Evolutionary conservation across 2,329 filamentous ascomycete genomes (phyloP), one percentile per base, ranked within the genome.

Genomic region (Stagonosporopsis vannaccii): DNA sequence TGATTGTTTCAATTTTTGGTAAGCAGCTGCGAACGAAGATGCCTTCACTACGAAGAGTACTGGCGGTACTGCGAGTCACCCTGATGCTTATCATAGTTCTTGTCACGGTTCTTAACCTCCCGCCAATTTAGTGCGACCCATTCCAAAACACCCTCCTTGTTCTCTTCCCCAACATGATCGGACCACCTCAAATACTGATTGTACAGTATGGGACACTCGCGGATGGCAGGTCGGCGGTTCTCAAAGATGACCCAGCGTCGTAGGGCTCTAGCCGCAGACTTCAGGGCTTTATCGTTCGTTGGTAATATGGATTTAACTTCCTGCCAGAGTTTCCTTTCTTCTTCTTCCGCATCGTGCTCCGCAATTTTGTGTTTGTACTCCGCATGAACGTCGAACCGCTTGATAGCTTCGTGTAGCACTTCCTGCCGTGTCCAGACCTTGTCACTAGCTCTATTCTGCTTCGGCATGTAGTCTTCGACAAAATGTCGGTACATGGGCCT

Each of bases 401-500:
- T 68, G 25, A 90, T 81, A 0, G 84, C 87, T 45, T 85, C 80
- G 0, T 80, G 65, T 0, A 82, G 80, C 1, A 89, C 77, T 4
- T 78, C 48, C 6, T 81, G 74, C 20, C 87, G 64, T 5, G 63
- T 70, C 56, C 63, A 66, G 1, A 50, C 47, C 12, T 57, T 59
- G 12, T 13, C 40, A 19, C 1, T 20, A 19, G 78, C 81, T 1
- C 74, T 73, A 1, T 79, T 76, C 55, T 84, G 83, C 2, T 66
- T 67, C 0, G 87, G 85, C n/a, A 89, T 73, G 59, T 85, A 92
- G 5, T 87, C 84, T 1, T 87, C 79, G 4, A 88, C 71, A 82
- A 89, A 93, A 6, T 72, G 70, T 2, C 78, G 77, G 68, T 86
- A 92, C 25, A 86, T 79, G 0, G 82, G 80, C 0, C 90, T 82